Percentiles rank a stretch among this genome's conserved stretches.
Conservation (phyloP, 495 filamentous ascomycete species). For the Aspergillus funiculosus region DNA sequence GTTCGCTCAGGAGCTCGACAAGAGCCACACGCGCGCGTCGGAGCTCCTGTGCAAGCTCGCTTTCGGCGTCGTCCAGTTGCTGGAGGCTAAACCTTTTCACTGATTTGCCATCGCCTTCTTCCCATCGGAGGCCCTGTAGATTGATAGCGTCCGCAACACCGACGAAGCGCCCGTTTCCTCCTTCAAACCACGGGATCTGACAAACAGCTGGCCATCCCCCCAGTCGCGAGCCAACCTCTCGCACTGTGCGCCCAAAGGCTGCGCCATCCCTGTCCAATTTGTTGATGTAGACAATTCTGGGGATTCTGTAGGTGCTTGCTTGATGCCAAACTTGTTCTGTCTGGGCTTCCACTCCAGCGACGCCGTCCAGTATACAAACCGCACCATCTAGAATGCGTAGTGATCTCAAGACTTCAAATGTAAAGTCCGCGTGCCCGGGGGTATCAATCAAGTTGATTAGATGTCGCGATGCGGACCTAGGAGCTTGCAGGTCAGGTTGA, state of each 20-base stretch:
- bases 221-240: conserved; percentile 74
- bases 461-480: conserved; percentile 45
- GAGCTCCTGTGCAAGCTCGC: conserved; percentile 60
- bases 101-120: conserved; percentile 59
- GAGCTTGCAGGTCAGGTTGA: conserved; percentile 18
- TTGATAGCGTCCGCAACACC: conserved; percentile 81
- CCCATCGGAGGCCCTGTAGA: conserved; percentile 48
- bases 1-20: conserved; percentile 76
- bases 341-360: conserved; percentile 96
- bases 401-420: conserved; percentile 93
- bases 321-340: conserved; percentile 97
- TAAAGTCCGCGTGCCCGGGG: conserved; percentile 96
- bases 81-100: conserved; percentile 48
- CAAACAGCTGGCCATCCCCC: conserved; percentile 84
- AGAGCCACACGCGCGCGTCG: conserved; percentile 68
- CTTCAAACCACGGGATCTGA: conserved; percentile 89
- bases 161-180: conserved; percentile 62
- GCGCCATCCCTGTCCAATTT: conserved; percentile 95
- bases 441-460: conserved; percentile 96
- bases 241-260: conserved; percentile 78
- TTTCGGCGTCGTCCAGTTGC: conserved; percentile 48
- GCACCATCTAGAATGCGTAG: conserved; percentile 91
- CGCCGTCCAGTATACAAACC: conserved; percentile 91
- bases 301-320: conserved; percentile 77
- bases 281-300: conserved; percentile 84